Evolutionary conservation across 352 stramenopile species (phyloP), one percentile per base, ranked within the genome.

Genomic region (Pythium apleroticum): DNA sequence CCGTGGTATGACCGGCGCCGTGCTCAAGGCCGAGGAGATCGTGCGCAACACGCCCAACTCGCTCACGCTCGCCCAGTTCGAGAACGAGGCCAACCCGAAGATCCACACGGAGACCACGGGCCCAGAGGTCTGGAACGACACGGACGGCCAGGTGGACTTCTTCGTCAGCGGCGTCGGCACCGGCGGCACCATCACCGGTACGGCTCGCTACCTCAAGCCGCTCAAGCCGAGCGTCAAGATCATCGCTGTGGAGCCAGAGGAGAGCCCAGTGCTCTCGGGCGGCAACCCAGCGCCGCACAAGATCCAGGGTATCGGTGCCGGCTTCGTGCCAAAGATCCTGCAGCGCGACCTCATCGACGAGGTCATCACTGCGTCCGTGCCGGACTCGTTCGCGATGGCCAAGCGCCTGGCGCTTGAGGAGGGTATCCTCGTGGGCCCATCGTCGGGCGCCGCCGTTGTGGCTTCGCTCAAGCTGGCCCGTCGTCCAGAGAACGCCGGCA

Each of bases 1-100:
- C 3, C 84, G 86, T 53, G 87, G 85, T 30, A 93, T 93, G 84
- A 91, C 78, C 0, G 85, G 85, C n/a, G 84, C 84, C 0, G 61
- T 91, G 43, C 81, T 87, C 24, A 93, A 92, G 71, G 85, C 84
- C 35, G 84, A 91, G 14, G 82, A 94, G 48, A 80, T 95, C 22
- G 76, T 92, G 15, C 74, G 74, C 35, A 90, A 90, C 60, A 88
- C 85, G 43, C 74, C 83, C n/a, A 90, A 90, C 64, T 74, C 85
- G 43, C 67, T 95, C 57, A 82, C 96, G 24, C 83, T 98, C 15
- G 85, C 91, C 43, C 96, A 99, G 77, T 99, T 98, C 72, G 97
- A 98, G 72, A 99, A 99, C 81, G 89, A 90, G 19, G 95, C 97
- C 45, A 99, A 99, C 81, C 93, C 94, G 37, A 73, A 71, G 66